phyloP scores from a whole-genome alignment of 1,284 basidiomycete species.

The Ustilago shanxiensis region DNA sequence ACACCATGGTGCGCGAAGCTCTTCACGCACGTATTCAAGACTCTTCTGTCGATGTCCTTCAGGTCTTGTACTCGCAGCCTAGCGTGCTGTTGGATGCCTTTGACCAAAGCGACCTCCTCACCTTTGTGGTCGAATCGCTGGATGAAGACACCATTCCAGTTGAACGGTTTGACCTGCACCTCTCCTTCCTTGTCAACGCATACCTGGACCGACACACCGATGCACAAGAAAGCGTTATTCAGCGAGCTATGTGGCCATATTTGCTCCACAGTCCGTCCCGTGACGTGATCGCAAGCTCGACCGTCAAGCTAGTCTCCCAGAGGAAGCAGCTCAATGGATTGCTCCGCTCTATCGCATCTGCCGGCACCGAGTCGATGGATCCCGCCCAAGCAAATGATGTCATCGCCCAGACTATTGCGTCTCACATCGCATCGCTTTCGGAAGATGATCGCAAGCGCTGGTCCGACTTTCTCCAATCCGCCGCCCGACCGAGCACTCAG shows the following conservation, averaged over 20 bases:
- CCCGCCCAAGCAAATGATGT: constrained; percentile 28
- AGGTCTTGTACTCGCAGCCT: constrained; percentile 49
- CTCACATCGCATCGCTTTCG: constrained; percentile 9
- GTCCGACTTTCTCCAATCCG: constrained; percentile 25
- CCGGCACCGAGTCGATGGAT: constrained; percentile 7
- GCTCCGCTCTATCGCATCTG: constrained; percentile 15
- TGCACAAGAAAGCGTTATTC: constrained; percentile 24
- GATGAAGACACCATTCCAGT: constrained; percentile 20
- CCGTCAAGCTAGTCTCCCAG: constrained; percentile 14
- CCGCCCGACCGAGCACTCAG: constrained; percentile 8
- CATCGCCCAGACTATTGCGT: constrained; percentile 18
- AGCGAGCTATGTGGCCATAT: constrained; percentile 40
- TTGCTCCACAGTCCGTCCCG: constrained; percentile 29
- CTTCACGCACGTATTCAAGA: constrained; percentile 54
- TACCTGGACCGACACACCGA: constrained; percentile 23
- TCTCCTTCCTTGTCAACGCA: constrained; percentile 32
- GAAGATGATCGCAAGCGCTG: constrained; percentile 17
- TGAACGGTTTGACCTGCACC: constrained; percentile 41
- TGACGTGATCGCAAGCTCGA: constrained; percentile 8
- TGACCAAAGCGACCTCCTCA: constrained; percentile 31
- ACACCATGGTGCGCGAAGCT: constrained; percentile 59
- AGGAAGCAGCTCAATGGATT: constrained; percentile 16
- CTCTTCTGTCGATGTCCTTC: constrained; percentile 47
- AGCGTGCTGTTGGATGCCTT: constrained; percentile 40
- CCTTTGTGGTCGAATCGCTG: constrained; percentile 39